phyloP scores from a whole-genome alignment of 2,329 filamentous ascomycete species.

The Paecilomyces formosus region DNA sequence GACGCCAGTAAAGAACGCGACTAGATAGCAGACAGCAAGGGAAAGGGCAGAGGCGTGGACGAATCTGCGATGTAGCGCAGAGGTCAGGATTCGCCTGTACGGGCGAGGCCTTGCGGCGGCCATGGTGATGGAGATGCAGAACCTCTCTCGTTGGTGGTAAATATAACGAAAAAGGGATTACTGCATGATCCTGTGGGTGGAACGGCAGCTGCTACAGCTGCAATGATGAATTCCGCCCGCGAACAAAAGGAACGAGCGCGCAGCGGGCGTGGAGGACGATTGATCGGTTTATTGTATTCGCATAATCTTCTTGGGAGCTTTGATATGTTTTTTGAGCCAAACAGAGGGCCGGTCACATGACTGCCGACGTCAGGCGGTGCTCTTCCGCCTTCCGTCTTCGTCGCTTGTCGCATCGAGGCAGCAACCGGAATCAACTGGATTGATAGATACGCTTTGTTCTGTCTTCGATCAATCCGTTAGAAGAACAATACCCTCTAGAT shows the following conservation, averaged over 20 bases:
- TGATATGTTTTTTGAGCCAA: not conserved
- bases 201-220: not conserved
- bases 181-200: constrained; percentile 13
- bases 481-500: constrained; percentile 3
- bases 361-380: not conserved
- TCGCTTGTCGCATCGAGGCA: constrained; percentile 4
- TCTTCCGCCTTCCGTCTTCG: not conserved
- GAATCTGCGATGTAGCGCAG: constrained; percentile 79
- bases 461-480: too few species aligned
- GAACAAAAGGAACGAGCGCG: not conserved
- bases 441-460: too few species aligned
- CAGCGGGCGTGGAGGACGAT: not conserved
- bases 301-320: not conserved
- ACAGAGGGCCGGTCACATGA: not conserved
- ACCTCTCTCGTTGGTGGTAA: constrained; percentile 14
- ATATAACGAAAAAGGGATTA: constrained; percentile 10
- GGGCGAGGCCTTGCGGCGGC: constrained; percentile 32
- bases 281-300: not conserved
- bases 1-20: constrained; percentile 62
- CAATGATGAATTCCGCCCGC: constrained; percentile 1
- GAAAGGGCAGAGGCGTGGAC: constrained; percentile 66
- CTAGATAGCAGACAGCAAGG: constrained; percentile 63
- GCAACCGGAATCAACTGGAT: not conserved
- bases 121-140: constrained; percentile 23
- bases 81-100: constrained; percentile 88